These are phyloP conservation scores for Talaromyces sp. DNA, from an alignment of 2,329 filamentous ascomycete species.

Conservation along the genomic window DNA sequence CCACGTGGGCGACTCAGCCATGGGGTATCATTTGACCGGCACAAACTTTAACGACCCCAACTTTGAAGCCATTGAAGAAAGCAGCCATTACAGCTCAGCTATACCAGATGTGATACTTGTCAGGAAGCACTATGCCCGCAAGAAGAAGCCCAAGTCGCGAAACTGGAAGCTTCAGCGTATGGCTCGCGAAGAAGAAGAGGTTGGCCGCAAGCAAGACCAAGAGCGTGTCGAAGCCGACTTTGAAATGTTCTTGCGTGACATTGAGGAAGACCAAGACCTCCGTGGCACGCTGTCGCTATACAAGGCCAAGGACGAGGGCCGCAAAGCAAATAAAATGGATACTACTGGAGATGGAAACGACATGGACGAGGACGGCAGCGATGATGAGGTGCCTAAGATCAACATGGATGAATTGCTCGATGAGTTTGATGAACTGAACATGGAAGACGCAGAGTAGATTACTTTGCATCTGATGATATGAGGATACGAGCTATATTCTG, in stretches of 20 bases:
- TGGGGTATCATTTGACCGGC: conserved; percentile 89
- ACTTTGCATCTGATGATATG: conserved; percentile 7
- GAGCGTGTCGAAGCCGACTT: conserved; percentile 88
- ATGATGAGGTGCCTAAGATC: conserved; percentile 65
- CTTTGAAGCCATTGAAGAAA: conserved; percentile 76
- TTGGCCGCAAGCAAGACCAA: conserved; percentile 63
- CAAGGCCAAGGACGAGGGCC: conserved; percentile 56
- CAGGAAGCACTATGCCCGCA: conserved; percentile 91
- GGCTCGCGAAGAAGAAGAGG: conserved; percentile 70
- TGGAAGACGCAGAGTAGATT: conserved; percentile 40
- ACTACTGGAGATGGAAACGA: conserved; percentile 39
- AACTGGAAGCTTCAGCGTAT: conserved; percentile 96
- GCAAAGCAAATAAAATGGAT: conserved; percentile 44
- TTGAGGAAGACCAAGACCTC: conserved; percentile 91
- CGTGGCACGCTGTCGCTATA: conserved; percentile 81
- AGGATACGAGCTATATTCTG: conserved; percentile 8
- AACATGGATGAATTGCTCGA: conserved; percentile 80
- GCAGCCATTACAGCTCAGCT: conserved; percentile 67
- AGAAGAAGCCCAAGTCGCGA: conserved; percentile 75
- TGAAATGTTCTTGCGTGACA: conserved; percentile 93
- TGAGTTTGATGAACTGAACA: conserved; percentile 84
- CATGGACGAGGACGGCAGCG: conserved; percentile 58
- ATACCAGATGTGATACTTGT: conserved; percentile 92
- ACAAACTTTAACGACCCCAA: conserved; percentile 90
- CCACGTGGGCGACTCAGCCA: conserved; percentile 82